phyloP scores from a whole-genome alignment of 495 filamentous ascomycete genomes.

The Pyrenula massariospora region DNA sequence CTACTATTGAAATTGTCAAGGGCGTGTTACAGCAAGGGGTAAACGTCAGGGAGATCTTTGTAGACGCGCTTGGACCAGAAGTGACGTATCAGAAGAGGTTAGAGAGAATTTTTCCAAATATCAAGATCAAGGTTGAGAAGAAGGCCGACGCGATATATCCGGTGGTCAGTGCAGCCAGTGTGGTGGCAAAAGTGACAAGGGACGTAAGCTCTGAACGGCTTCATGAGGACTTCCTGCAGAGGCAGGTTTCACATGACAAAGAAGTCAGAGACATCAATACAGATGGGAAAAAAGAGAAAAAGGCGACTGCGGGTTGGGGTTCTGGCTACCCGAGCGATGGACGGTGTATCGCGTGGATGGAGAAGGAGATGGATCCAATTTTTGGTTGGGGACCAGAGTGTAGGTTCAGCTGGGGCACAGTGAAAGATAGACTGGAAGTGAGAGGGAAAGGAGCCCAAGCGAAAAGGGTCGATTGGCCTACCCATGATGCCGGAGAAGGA shows the following conservation, averaged over 20 bases:
- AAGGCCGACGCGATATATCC: conserved; percentile 94
- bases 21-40: conserved; percentile 64
- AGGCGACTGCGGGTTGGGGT: conserved; percentile 52
- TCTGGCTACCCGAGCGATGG: conserved; percentile 89
- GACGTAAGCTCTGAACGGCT: conserved; percentile 77
- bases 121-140: conserved; percentile 79
- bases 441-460: conserved; percentile 37
- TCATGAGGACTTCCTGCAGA: conserved; percentile 35
- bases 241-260: neutral
- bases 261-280: conserved; percentile 6
- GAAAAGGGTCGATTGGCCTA: conserved; percentile 74
- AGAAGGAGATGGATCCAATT: conserved; percentile 74
- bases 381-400: conserved; percentile 94
- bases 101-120: conserved; percentile 69
- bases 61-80: conserved; percentile 86
- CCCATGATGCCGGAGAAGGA: conserved; percentile 52
- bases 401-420: conserved; percentile 83
- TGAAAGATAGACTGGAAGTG: conserved; percentile 78
- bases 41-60: conserved; percentile 78
- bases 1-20: conserved; percentile 74
- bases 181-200: conserved; percentile 90
- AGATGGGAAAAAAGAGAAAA: conserved; percentile 7
- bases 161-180: conserved; percentile 83
- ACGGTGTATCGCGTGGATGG: conserved; percentile 70
- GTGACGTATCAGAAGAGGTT: conserved; percentile 72